Base-by-base conservation (phyloP, 768 basidiomycete genomes). In the Piloderma croceum region DNA sequence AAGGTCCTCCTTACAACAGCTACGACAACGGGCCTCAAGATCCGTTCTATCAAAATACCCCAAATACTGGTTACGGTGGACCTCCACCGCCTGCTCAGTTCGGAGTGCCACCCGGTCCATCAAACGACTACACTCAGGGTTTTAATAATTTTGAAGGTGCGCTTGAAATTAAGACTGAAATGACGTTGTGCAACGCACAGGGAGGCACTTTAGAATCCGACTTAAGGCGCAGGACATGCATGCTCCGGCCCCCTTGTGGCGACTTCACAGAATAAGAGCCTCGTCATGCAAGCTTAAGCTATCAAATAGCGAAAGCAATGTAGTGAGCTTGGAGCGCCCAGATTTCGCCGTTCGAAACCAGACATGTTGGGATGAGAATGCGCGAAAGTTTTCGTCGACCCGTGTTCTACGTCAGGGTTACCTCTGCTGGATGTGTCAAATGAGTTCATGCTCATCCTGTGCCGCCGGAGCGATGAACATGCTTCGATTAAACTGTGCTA, bases 101-200 rank as follows among this genome's bases (percentile, higher is more conserved):
- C 54, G 51, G 64, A 39, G 60, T 71, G 60, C 64, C 62, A 38
- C 57, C 68, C 48, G 61, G 73, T 58, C 65, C 68, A 45, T 74
- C 72, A 41, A 74, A 68, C 57, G 61, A 32, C n/a, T 71, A 61
- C 46, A 47, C 70, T 61, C 79, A 83, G 66, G 79, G 69, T 48
- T 83, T 75, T 62, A 77, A 74, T 66, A 74, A 61, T 51, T 69
- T 66, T 68, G 86, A 89, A 90, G 87, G 87, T 90, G 77, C 86
- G 87, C 85, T 81, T 67, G 71, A 76, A 73, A 62, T 77, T 79
- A 65, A 79, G 75, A 77, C 70, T 77, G 60, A 74, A 70, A 58
- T 46, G 52, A 54, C 56, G 42, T 60, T 59, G 60, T 68, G 59
- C 65, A 61, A 71, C 68, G 74, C 73, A 74, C 67, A 63, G 70